Base-by-base conservation (phyloP, 179 eudicot species). In the Beta corolliflora region DNA sequence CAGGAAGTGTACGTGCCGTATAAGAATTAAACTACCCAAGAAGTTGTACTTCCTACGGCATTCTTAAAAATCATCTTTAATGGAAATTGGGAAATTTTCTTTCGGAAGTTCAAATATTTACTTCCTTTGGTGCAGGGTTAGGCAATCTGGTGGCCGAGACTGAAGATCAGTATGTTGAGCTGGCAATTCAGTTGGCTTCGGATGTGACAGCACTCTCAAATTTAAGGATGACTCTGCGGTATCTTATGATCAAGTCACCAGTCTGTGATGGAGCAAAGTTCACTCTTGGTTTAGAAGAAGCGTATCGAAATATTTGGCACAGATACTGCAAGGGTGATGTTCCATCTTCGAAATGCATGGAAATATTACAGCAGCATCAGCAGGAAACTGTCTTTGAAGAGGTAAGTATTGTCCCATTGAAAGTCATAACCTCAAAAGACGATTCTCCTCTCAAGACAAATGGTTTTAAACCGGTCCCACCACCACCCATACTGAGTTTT, bases 231-330 rank as follows among this genome's bases (percentile, higher is more conserved):
- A 86, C 86, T 80, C 83, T 96, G 81, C 92, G 99, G 60, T 89
- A 89, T 75, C 93, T 90, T 82, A 96, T 96, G 99, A 88, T 90
- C 7, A 94, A 91, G 61, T 96, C 99, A 45, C 94, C 97, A 55
- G 90, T 96, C 21, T 94, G 99, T 68, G 87, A 96, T 21, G 99
- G 99, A 50, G 79, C 93, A 54, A 93, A 90, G 25, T 96, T 96
- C 79, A 88, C 86, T 56, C 85, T 41, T 8, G 94, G 93, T 72
- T 81, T 96, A 75, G 99, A 96, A 82, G 87, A 90, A n/a, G 75
- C 87, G 50, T 96, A 91, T 81, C 85, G 98, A 78, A 82, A 87
- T 41, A 91, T 96, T 88, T 96, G 98, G 99, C 85, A 80, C 41
- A 85, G 93, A 36, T 96, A 92, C 82, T 96, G 99, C 79, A 85